These are phyloP conservation scores for Penicillium sclerotiorum DNA, from an alignment of 2,329 filamentous ascomycete genomes.

Conservation along the genomic window DNA sequence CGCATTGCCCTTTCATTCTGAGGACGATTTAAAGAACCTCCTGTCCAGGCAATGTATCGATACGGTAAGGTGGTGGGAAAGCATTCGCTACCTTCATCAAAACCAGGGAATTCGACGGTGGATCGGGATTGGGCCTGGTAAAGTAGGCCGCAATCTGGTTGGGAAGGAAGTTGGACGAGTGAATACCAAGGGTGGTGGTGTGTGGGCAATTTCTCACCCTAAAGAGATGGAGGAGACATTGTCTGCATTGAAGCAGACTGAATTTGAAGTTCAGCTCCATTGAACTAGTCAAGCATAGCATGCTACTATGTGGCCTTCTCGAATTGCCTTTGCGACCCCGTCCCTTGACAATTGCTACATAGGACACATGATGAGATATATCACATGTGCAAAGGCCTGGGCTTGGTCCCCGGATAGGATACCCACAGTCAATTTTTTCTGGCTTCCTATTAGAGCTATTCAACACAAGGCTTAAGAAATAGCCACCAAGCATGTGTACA, in stretches of 20 bases:
- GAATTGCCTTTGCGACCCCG: too few species aligned
- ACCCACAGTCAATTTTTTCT: too few species aligned
- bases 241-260: conserved; percentile 67
- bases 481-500: too few species aligned
- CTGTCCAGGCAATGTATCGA: conserved; percentile 83
- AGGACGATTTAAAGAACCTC: conserved; percentile 74
- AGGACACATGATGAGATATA: too few species aligned
- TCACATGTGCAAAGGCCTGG: too few species aligned
- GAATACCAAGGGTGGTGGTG: conserved; percentile 80
- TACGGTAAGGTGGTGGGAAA: conserved; percentile 93
- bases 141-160: conserved; percentile 89
- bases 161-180: conserved; percentile 92
- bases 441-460: too few species aligned
- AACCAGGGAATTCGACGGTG: conserved; percentile 79
- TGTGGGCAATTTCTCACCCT: conserved; percentile 88
- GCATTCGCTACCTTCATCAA: conserved; percentile 84
- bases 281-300: neutral
- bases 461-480: too few species aligned
- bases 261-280: conserved; percentile 25
- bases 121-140: conserved; percentile 90
- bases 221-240: conserved; percentile 72
- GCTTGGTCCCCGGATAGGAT: too few species aligned
- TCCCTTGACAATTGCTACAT: too few species aligned
- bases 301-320: neutral
- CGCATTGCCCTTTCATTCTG: conserved; percentile 73